Evolutionary conservation across 177 flowering plant species (phyloP).

Genomic region (Telopea speciosissima): DNA sequence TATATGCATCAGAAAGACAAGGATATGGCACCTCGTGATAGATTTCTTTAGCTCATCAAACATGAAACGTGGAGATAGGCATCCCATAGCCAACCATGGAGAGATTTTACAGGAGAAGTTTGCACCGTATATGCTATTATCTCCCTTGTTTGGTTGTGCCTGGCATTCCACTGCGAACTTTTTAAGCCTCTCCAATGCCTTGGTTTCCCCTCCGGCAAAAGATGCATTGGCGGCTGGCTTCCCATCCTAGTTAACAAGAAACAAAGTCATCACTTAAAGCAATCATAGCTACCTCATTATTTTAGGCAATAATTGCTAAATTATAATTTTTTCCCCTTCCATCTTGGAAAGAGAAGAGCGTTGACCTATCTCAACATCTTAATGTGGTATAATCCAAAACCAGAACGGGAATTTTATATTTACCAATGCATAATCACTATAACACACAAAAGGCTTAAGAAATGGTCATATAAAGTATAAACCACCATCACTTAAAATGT

Average conservation of each 20-base stretch:
- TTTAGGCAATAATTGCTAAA: too few relatives aligned
- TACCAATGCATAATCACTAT: not conserved
- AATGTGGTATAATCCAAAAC: not conserved
- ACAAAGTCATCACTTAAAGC: not conserved
- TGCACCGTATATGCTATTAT: conserved; percentile 77
- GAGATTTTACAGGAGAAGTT: conserved; percentile 93
- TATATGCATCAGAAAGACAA: not conserved
- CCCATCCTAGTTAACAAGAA: conserved; percentile 46
- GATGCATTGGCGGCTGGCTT: conserved; percentile 48
- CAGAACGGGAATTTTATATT: not conserved
- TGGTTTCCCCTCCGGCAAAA: conserved; percentile 89
- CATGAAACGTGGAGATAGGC: conserved; percentile 88
- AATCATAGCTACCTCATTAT: not conserved
- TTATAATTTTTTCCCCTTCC: not conserved
- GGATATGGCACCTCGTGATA: conserved; percentile 39
- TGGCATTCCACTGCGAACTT: conserved; percentile 77
- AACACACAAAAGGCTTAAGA: not conserved
- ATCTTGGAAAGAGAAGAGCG: not conserved
- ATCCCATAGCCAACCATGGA: conserved; percentile 92
- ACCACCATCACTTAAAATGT: not conserved
- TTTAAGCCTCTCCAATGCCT: conserved; percentile 71
- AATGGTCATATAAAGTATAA: too few relatives aligned
- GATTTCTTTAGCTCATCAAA: conserved; percentile 87
- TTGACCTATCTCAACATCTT: not conserved
- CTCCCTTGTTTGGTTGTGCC: conserved; percentile 59